Evolutionary conservation across 148 eudicot genomes (phyloP).

Genomic region (Drosera capensis): DNA sequence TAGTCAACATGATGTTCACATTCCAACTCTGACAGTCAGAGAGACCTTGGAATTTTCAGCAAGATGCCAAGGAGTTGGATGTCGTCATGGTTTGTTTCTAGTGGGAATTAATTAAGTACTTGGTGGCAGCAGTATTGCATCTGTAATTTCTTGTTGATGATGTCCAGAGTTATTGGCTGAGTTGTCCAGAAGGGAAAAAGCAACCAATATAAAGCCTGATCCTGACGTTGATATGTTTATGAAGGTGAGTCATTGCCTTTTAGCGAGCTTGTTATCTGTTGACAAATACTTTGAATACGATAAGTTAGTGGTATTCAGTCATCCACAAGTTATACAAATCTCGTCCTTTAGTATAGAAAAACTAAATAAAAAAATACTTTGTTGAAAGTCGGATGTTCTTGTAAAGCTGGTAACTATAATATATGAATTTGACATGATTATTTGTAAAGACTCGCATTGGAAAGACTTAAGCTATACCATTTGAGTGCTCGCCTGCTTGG

Average conservation of each 20-base stretch:
- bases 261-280: not conserved
- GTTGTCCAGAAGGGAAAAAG: slow-evolving; percentile 56
- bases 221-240: slow-evolving; percentile 59
- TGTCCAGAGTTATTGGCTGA: slow-evolving; percentile 49
- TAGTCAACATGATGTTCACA: slow-evolving; percentile 66
- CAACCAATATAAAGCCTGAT: slow-evolving; percentile 61
- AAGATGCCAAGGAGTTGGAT: slow-evolving; percentile 71
- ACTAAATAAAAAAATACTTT: no score
- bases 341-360: no score
- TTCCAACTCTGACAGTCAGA: slow-evolving; percentile 74
- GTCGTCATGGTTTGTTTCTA: slow-evolving; percentile 37
- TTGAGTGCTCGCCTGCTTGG: no score
- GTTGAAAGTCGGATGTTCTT: no score
- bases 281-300: not conserved
- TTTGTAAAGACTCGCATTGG: no score
- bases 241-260: slow-evolving; percentile 31
- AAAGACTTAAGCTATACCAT: no score
- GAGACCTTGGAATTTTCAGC: slow-evolving; percentile 70
- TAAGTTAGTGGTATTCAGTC: no score
- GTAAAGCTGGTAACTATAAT: no score
- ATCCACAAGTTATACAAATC: no score
- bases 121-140: not conserved
- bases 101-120: no score
- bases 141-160: not conserved
- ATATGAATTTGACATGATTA: no score